phyloP scores from a whole-genome alignment of 768 basidiomycete genomes.

The Termitomyces sp. region DNA sequence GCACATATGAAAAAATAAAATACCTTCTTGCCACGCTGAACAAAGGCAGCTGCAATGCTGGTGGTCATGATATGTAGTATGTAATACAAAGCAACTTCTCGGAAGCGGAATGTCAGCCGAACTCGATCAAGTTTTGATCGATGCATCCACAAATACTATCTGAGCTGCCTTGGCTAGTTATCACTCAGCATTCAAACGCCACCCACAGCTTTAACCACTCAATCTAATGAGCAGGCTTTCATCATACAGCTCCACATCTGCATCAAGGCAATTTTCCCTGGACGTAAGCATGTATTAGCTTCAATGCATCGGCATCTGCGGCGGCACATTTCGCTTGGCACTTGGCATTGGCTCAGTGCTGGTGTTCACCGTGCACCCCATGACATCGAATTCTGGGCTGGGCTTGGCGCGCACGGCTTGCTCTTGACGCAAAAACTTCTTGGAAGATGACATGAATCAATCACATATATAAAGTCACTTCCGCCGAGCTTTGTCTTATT shows the following conservation, averaged over 20 bases:
- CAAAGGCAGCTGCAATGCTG: slow-evolving; percentile 26
- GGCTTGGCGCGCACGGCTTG: slow-evolving; percentile 9
- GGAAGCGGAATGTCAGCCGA: slow-evolving; percentile 3
- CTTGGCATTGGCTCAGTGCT: slow-evolving; percentile 16
- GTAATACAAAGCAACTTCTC: background rate
- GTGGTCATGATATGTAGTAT: slow-evolving; percentile 4
- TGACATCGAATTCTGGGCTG: slow-evolving; percentile 6
- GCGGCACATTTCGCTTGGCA: slow-evolving; percentile 10
- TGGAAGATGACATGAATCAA: slow-evolving; percentile 14
- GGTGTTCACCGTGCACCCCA: background rate
- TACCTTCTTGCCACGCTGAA: slow-evolving; percentile 36
- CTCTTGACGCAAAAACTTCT: slow-evolving; percentile 17
- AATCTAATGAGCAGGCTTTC: background rate
- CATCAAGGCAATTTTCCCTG: background rate
- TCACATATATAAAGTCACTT: slow-evolving; percentile 14
- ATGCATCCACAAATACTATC: background rate
- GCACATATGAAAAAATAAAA: background rate
- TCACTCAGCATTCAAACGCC: background rate
- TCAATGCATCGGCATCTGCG: background rate
- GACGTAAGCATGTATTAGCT: background rate
- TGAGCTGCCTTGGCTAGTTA: background rate
- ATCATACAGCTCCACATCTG: background rate
- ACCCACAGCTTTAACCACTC: background rate
- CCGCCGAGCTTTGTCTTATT: background rate
- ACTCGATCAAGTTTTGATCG: slow-evolving; percentile 8